Base-by-base conservation (phyloP, 768 basidiomycete species). In the Auricularia heimuer region DNA sequence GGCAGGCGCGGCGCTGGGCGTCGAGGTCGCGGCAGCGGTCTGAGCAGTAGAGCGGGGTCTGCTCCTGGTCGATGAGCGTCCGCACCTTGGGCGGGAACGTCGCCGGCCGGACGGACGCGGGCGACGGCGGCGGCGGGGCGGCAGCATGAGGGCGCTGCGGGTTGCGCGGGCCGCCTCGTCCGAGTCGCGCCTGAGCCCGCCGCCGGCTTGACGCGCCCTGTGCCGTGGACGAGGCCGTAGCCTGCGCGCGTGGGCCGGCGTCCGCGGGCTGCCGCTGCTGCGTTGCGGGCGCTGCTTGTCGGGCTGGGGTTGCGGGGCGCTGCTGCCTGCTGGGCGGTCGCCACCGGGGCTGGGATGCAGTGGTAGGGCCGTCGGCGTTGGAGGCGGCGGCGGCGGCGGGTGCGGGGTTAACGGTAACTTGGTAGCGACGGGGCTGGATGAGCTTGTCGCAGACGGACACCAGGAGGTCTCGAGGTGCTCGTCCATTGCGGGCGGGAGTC, bases 11-110 rank as follows among this genome's bases (percentile, higher is more conserved):
- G 39, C 63, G 63, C 64, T 68, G 77, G 69, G 85, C 72, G 73
- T 92, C 90, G 47, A 76, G 76, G 51, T 85, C 73, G 66, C 83
- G 80, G 72, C 90, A 93, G 70, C 87, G 82, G 67, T 90, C 88
- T 1, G 90, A 92, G 75, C 90, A 93, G 77, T 93, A 92, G 65
- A 92, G 81, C 21, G 90, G 90, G 1, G 83, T 85, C n/a, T 89
- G 90, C 1, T 80, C 80, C 73, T 89, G 89, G 77, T 90, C 89
- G 76, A 92, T 91, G 76, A 90, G 79, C 11, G 85, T 84, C 58
- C 85, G 85, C 54, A 82, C 36, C 79, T 71, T 83, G 83, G 54
- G 78, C 66, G 2, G 77, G 77, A n/a, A 72, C 54, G 51, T 42
- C 21, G 77, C 63, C 11, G 75, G 71, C 39, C 70, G n/a, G 44